phyloP scores from a whole-genome alignment of 176 grass and related monocot genomes.

The Dendrocalamus sinicus region DNA sequence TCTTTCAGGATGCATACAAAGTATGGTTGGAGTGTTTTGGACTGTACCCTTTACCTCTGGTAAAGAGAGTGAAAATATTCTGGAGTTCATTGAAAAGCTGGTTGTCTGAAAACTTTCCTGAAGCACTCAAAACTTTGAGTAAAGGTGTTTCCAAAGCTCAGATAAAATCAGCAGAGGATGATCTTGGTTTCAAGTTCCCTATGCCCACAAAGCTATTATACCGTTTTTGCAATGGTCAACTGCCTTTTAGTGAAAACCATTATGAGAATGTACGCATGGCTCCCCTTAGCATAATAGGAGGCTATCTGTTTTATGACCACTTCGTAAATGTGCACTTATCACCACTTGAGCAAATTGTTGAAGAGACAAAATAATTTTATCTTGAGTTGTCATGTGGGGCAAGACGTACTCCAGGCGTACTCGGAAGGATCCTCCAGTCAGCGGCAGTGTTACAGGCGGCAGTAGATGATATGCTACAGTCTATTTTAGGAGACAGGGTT shows the following conservation, averaged over 20 bases:
- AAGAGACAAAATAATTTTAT: slow-evolving; percentile 58
- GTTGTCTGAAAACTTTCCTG: slow-evolving; percentile 86
- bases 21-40: slow-evolving; percentile 86
- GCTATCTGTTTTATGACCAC: slow-evolving; percentile 73
- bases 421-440: too few relatives aligned
- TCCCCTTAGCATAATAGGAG: slow-evolving; percentile 77
- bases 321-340: slow-evolving; percentile 77
- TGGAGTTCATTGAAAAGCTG: slow-evolving; percentile 76
- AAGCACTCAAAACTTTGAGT: slow-evolving; percentile 71
- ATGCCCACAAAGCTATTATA: slow-evolving; percentile 82
- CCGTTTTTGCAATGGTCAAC: slow-evolving; percentile 92
- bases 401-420: too few relatives aligned
- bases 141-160: slow-evolving; percentile 80
- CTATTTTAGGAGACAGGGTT: too few relatives aligned
- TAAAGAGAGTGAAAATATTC: slow-evolving; percentile 82
- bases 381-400: too few relatives aligned
- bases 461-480: too few relatives aligned
- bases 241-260: slow-evolving; percentile 38
- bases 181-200: slow-evolving; percentile 76
- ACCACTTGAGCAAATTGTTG: slow-evolving; percentile 67
- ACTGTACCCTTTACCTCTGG: slow-evolving; percentile 79
- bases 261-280: slow-evolving; percentile 37
- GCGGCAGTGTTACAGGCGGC: too few relatives aligned
- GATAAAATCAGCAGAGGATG: slow-evolving; percentile 61
- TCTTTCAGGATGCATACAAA: slow-evolving; percentile 77